A percentile compares a stretch with the other conserved stretches of the same genome.
These are phyloP conservation scores for Trametes gibbosa DNA, from an alignment of 768 basidiomycete species.

Conservation along the genomic window DNA sequence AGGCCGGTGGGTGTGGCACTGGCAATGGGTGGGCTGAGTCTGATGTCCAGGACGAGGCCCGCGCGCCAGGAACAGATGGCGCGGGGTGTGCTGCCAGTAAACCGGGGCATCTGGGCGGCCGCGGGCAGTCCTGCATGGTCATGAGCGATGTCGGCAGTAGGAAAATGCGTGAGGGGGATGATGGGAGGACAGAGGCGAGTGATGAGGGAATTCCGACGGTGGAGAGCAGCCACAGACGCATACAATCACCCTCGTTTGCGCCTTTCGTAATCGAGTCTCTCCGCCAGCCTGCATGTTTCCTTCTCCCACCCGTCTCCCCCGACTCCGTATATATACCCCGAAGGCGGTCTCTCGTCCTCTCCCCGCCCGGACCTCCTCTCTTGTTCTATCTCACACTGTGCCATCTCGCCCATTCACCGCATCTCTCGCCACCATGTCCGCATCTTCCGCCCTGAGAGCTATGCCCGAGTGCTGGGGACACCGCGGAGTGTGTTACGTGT, in stretches of 20 bases:
- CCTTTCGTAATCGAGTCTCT: slow-evolving; percentile 4
- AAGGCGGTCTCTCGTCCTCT: not conserved
- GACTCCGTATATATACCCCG: slow-evolving; percentile 1
- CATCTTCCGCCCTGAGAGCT: slow-evolving; percentile 6
- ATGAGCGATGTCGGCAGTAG: slow-evolving; percentile 9
- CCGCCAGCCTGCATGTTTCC: slow-evolving; percentile 6
- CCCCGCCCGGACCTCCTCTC: not conserved
- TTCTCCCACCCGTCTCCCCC: not conserved
- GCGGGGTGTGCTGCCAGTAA: slow-evolving; percentile 9
- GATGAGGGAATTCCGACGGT: not conserved
- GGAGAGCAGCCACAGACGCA: not conserved
- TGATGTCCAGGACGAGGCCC: not conserved
- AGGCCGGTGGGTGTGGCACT: not conserved
- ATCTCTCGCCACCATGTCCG: slow-evolving; percentile 22
- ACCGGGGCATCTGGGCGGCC: not conserved
- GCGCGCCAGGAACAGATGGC: not conserved
- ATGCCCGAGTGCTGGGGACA: slow-evolving; percentile 76
- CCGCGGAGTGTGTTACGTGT: slow-evolving; percentile 50
- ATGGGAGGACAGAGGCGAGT: slow-evolving; percentile 8
- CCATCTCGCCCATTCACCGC: slow-evolving; percentile 12
- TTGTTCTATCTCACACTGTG: not conserved
- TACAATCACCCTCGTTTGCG: not conserved
- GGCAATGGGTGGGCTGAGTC: not conserved
- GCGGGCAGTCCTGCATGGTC: not conserved
- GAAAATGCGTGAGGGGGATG: slow-evolving; percentile 1